Conservation (phyloP, 2,329 filamentous ascomycete genomes). For the Aspergillus viridinutans region DNA sequence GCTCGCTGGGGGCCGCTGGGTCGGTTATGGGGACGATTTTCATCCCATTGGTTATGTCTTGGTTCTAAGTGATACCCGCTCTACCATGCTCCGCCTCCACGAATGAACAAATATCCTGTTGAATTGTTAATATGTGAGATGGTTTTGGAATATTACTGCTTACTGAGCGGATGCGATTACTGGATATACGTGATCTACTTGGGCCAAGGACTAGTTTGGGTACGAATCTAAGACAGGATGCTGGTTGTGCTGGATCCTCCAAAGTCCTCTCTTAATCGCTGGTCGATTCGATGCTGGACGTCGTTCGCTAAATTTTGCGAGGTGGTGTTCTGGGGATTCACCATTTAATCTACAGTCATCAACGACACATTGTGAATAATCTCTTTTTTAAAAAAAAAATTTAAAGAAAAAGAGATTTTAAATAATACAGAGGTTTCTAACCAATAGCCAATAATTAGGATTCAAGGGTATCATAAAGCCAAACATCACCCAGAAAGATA, state of each 20-base stretch:
- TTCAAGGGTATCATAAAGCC: too few relatives aligned
- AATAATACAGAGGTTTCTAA: background rate
- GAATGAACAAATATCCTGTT: background rate
- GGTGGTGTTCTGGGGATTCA: background rate
- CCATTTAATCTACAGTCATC: background rate
- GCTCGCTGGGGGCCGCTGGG: constrained; percentile 10
- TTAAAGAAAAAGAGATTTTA: background rate
- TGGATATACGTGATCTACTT: background rate
- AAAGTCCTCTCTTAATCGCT: background rate
- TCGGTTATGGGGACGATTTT: constrained; percentile 17
- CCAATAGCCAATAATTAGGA: background rate
- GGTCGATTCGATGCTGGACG: background rate
- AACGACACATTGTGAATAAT: background rate
- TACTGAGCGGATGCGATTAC: background rate
- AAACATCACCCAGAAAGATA: too few relatives aligned
- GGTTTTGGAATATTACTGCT: background rate
- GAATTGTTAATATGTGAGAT: background rate
- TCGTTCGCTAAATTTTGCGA: background rate
- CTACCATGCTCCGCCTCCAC: background rate
- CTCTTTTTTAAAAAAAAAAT: too few relatives aligned
- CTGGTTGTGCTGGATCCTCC: background rate
- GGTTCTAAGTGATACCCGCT: background rate
- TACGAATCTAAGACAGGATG: background rate
- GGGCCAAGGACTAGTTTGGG: background rate
- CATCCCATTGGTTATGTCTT: background rate